A percentile compares a stretch with the other conserved stretches of the same genome.
Evolutionary conservation across 73 alveolate genomes (phyloP).

Genomic region (Paramecium bursaria): DNA sequence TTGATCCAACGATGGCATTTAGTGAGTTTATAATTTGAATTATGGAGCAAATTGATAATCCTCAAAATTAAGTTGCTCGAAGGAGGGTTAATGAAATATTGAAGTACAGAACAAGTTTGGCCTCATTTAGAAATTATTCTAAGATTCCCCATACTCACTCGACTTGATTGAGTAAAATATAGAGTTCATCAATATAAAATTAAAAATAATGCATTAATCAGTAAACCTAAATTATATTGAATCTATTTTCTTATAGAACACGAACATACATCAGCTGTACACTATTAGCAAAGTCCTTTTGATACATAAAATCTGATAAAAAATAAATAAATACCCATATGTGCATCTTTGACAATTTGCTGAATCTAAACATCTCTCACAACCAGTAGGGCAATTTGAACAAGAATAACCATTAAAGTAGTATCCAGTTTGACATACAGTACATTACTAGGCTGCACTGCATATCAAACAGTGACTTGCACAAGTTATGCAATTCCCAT

Average conservation of each 20-base stretch:
- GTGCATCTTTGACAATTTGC: conserved; percentile 33
- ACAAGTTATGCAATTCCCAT: conserved; percentile 2
- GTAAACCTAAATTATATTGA: too few species aligned
- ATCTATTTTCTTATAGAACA: conserved; percentile 36
- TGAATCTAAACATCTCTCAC: conserved; percentile 44
- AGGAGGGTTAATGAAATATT: background rate
- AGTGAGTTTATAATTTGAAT: conserved; percentile 1
- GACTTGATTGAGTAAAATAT: too few species aligned
- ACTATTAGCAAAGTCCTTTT: conserved; percentile 12
- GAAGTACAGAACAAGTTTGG: background rate
- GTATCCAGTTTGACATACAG: conserved; percentile 31
- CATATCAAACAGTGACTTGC: conserved; percentile 1
- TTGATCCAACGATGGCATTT: conserved; percentile 24
- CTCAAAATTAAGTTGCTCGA: background rate
- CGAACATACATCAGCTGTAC: conserved; percentile 43
- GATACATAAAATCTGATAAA: conserved; percentile 13
- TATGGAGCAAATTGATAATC: background rate
- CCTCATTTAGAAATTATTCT: background rate
- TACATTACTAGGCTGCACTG: background rate
- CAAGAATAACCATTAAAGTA: conserved; percentile 40
- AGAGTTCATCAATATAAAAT: too few species aligned
- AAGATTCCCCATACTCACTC: too few species aligned
- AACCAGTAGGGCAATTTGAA: conserved; percentile 40
- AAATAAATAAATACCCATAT: conserved; percentile 24
- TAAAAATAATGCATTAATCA: too few species aligned